Conservation (phyloP, 306 rosid genomes). For the Acmispon strigosus region DNA sequence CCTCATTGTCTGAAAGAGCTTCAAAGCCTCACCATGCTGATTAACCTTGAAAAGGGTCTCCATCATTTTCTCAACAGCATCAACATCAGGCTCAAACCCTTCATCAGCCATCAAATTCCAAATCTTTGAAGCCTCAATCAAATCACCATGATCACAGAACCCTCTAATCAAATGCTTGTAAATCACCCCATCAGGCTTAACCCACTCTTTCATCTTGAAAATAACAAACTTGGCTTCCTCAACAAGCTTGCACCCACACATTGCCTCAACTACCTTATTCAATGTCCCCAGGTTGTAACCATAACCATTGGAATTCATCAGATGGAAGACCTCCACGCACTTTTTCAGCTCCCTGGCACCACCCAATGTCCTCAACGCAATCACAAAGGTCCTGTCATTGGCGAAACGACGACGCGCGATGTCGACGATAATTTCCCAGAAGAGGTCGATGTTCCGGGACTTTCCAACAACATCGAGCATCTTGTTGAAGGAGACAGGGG, state of each 20-base stretch:
- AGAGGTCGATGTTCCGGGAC: conserved; percentile 57
- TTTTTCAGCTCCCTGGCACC: conserved; percentile 57
- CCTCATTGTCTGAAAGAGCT: conserved; percentile 62
- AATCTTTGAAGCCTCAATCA: conserved; percentile 66
- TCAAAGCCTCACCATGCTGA: conserved; percentile 48
- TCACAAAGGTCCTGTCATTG: conserved; percentile 38
- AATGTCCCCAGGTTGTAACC: conserved; percentile 43
- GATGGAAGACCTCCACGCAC: conserved; percentile 63
- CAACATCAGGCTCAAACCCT: conserved; percentile 48
- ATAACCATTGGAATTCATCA: conserved; percentile 50
- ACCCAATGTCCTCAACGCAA: conserved; percentile 52
- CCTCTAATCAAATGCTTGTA: conserved; percentile 45
- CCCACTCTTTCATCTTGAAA: too few relatives aligned
- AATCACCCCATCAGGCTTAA: too few relatives aligned
- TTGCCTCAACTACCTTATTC: conserved; percentile 44
- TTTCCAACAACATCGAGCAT: conserved; percentile 38
- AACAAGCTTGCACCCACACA: conserved; percentile 56
- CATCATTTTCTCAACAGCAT: conserved; percentile 60
- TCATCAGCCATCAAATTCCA: conserved; percentile 87
- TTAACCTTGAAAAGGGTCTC: conserved; percentile 56
- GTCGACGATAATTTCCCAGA: conserved; percentile 47
- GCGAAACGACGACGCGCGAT: conserved; percentile 43
- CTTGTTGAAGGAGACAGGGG: conserved; percentile 58
- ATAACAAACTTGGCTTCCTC: conserved; percentile 38
- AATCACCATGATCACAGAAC: conserved; percentile 60